Base-by-base conservation (phyloP, 768 basidiomycete genomes). In the Cystobasidium ongulense region DNA sequence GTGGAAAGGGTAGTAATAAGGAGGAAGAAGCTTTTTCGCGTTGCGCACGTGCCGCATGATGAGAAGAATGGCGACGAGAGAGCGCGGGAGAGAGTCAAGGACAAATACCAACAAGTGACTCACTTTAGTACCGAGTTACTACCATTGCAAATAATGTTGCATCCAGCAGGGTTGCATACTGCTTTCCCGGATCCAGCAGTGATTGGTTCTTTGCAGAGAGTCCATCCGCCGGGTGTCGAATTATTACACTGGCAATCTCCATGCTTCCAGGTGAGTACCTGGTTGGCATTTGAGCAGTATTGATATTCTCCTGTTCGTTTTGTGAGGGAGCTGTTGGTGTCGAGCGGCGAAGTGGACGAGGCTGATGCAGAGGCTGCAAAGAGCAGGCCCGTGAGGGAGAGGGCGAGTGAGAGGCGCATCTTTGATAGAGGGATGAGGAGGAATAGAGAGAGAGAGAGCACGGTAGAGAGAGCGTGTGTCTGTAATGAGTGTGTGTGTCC, bases 111-210 rank as follows among this genome's bases (percentile, higher is more conserved):
- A 46, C 13, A 46, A 8, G 27, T 54, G n/a, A 59, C 57, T 21
- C 33, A 59, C 57, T 29, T 59, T 23, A 59, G 5, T 27, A 67
- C 65, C 50, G 27, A 27, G 25, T 50, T 43, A 38, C 10, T 43
- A 67, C 25, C 65, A 50, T 67, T 39, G 50, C 65, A 67, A 10
- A 41, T 15, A 10, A 67, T 52, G 31, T 21, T 29, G 50, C 65
- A 67, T 17, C 65, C 65, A 50, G 3, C 21, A n/a, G 10, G 13
- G 31, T 11, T 17, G 46, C 65, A 67, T 10, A 67, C 50, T 5
- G 65, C 65, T 46, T 67, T 50, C n/a, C 65, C 65, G 21, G n/a
- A 46, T 3, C 10, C 8, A 41, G 38, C 3, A 35, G 65, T 67
- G 13, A 10, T 52, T 4, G 65, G 65, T 8, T n/a, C 43, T 33